Conservation (phyloP, 176 grass and related monocot species). For the Otatea glauca region DNA sequence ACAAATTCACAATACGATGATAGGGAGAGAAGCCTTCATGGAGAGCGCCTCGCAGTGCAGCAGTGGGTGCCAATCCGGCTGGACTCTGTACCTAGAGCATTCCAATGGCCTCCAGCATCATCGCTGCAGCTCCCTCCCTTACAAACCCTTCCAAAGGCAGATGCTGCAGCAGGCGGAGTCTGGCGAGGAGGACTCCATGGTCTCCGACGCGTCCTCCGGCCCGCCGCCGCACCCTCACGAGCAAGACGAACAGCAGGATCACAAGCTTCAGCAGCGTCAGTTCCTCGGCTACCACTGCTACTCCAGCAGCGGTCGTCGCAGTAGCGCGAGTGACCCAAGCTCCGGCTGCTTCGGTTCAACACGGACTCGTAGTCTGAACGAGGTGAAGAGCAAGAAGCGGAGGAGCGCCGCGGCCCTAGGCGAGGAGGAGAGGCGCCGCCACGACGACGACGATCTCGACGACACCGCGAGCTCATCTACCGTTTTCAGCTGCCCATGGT, state of each 20-base stretch:
- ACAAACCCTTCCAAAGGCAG: neutral
- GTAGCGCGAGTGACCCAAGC: neutral
- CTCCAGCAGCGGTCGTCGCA: neutral
- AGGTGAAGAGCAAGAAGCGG: neutral
- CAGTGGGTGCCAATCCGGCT: constrained; percentile 91
- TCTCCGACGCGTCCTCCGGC: constrained; percentile 91
- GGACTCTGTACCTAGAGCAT: constrained; percentile 85
- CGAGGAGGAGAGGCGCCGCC: neutral
- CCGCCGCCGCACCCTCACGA: constrained; percentile 28
- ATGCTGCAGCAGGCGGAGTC: neutral
- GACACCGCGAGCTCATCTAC: constrained; percentile 52
- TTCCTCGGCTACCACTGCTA: neutral
- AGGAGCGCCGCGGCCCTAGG: neutral
- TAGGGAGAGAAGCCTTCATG: constrained; percentile 5
- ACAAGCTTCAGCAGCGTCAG: neutral
- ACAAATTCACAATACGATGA: neutral
- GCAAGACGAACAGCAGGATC: neutral
- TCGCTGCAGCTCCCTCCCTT: neutral
- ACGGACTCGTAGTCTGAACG: neutral
- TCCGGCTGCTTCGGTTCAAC: neutral
- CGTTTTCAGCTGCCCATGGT: neutral
- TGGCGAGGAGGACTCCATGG: constrained; percentile 73
- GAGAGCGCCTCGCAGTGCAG: constrained; percentile 54
- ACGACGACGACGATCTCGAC: constrained; percentile 26
- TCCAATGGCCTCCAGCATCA: constrained; percentile 27